phyloP scores from a whole-genome alignment of 257 asterid genomes.

The Ilex asprella region DNA sequence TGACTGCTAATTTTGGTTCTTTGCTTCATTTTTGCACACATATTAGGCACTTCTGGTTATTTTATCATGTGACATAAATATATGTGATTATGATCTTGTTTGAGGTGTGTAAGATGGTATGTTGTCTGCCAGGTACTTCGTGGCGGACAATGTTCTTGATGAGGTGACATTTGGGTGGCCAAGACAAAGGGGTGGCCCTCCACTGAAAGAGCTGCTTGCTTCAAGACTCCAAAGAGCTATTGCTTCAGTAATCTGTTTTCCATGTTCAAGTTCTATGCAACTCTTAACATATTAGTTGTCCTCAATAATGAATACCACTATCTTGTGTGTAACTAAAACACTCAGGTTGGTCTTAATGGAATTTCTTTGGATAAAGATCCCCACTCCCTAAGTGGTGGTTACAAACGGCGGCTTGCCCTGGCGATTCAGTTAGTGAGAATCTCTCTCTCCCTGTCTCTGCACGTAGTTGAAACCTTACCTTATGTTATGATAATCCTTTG shows the following conservation, averaged over 20 bases:
- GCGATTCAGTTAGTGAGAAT: slow-evolving; percentile 79
- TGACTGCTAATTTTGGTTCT: no score
- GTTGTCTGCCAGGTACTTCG: slow-evolving; percentile 52
- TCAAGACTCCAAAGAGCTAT: slow-evolving; percentile 78
- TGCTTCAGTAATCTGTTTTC: slow-evolving; percentile 45
- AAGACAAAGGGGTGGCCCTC: slow-evolving; percentile 68
- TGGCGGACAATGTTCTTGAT: slow-evolving; percentile 85
- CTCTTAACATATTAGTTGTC: no score
- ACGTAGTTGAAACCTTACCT: slow-evolving; percentile 11
- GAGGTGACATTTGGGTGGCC: slow-evolving; percentile 97
- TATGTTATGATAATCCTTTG: neutral
- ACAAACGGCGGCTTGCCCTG: slow-evolving; percentile 90
- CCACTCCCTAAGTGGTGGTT: slow-evolving; percentile 87
- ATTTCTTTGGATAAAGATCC: slow-evolving; percentile 49
- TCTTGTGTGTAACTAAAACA: slow-evolving; percentile 7
- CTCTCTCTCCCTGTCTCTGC: slow-evolving; percentile 14
- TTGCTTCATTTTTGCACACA: no score
- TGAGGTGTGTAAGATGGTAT: neutral
- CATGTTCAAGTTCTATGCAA: no score
- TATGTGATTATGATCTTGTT: neutral
- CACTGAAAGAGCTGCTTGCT: slow-evolving; percentile 75
- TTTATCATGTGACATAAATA: neutral
- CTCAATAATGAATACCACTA: no score
- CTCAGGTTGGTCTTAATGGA: slow-evolving; percentile 25
- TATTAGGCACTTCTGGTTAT: no score